Evolutionary conservation across 371 early-diverging fungal genomes (phyloP).

Genomic region (Mortierella sp.): DNA sequence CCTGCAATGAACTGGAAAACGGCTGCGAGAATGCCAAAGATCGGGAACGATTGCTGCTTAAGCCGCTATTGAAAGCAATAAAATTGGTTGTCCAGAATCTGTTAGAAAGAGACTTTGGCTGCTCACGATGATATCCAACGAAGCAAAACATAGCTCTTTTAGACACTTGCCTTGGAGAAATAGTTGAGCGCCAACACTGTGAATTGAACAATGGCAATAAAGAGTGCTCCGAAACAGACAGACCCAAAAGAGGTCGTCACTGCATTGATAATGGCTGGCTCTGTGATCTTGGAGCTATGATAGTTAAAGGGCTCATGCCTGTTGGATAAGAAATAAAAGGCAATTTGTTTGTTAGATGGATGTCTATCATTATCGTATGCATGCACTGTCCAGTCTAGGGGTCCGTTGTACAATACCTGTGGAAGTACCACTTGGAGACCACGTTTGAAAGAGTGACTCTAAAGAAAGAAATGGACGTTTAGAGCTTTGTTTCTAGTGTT

Average conservation of each 20-base stretch:
- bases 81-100: neutral
- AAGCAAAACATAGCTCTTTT: neutral
- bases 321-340: neutral
- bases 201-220: conserved; percentile 71
- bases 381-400: neutral
- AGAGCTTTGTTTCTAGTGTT: neutral
- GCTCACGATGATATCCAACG: neutral
- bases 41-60: conserved; percentile 25
- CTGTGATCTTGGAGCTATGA: conserved; percentile 57
- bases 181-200: conserved; percentile 57
- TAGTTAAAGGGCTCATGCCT: conserved; percentile 60
- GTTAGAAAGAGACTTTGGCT: too few species aligned
- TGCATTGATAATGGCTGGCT: conserved; percentile 59
- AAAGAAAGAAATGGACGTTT: neutral
- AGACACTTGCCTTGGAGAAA: conserved; percentile 55
- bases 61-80: conserved; percentile 19
- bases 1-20: conserved; percentile 54
- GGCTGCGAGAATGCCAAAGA: conserved; percentile 32
- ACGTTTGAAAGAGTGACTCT: conserved; percentile 74
- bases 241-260: conserved; percentile 76
- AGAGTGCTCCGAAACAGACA: conserved; percentile 73
- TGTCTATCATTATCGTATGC: neutral
- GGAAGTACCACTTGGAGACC: conserved; percentile 84
- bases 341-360: neutral
- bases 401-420: conserved; percentile 46